Evolutionary conservation across 306 rosid genomes (phyloP).

Genomic region (Gynostemma pentaphyllum): DNA sequence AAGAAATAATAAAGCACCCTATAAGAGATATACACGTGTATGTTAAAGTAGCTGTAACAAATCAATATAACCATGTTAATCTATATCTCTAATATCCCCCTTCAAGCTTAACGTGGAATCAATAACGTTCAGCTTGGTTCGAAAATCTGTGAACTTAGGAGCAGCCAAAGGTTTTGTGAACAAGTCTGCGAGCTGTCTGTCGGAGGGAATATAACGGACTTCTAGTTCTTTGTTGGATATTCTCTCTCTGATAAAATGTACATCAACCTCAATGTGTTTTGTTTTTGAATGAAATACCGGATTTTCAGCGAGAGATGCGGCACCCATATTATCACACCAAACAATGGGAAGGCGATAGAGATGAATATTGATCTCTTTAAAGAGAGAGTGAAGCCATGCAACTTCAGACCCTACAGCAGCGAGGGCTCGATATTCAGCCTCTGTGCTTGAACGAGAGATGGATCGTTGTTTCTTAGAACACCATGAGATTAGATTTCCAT

Average conservation of each 20-base stretch:
- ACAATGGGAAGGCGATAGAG: not conserved
- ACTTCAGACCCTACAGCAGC: not conserved
- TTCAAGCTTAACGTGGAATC: not conserved
- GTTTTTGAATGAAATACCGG: not conserved
- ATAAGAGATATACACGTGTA: too few relatives aligned
- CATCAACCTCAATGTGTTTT: not conserved
- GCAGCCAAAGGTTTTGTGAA: not conserved
- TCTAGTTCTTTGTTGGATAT: not conserved
- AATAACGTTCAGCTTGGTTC: conserved; percentile 27
- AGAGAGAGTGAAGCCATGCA: not conserved
- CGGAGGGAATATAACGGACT: not conserved
- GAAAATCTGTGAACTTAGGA: conserved; percentile 14
- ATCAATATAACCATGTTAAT: too few relatives aligned
- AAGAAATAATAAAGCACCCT: too few relatives aligned
- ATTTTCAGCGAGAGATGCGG: not conserved
- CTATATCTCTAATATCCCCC: not conserved
- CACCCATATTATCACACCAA: not conserved
- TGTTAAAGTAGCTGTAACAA: too few relatives aligned
- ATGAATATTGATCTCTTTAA: not conserved
- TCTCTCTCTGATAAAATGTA: not conserved
- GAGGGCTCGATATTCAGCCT: not conserved
- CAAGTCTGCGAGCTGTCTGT: not conserved
- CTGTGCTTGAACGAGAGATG: not conserved
- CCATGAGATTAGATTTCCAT: not conserved
- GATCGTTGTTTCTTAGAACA: not conserved